Evolutionary conservation across 495 filamentous ascomycete species (phyloP), one percentile per base, ranked within the genome.

Genomic region (Aspergillus ellipticus): DNA sequence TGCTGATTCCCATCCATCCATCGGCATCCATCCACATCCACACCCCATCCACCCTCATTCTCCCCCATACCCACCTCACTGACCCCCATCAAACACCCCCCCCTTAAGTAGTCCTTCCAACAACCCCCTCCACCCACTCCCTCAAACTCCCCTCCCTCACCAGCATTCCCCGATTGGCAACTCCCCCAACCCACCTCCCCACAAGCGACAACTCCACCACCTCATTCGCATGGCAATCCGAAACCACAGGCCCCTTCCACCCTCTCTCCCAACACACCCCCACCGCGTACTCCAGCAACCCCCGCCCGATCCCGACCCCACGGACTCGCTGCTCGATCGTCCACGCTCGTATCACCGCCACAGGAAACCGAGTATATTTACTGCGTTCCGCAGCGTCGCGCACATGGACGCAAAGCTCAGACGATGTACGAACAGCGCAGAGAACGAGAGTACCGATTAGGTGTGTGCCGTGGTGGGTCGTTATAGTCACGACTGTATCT

Each of bases 261-360:
- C 86, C 84, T 53, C 77, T 79, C 62, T 76, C 74, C 57, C 80
- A 76, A 51, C 78, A 75, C 43, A 86, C 54, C 53, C 68, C 71
- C 1, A 89, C 82, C 3, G 83, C 87, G 57, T 85, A 81, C 51
- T 86, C 79, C 51, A 95, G 69, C 65, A 96, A 70, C 21, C 80
- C 85, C 15, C 62, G 72, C 4, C 90, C 91, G 7, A 95, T 69
- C 0, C 90, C 90, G 50, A 76, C 75, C 5, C 80, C 71, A 11
- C 91, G 77, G 66, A 89, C 92, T 58, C 68, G 74, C 55, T 82
- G 56, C 65, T 79, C 76, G 0, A 90, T 87, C 3, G 89, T 89
- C 88, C 89, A 92, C 0, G 87, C 89, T 20, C 86, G 75, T 45
- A 93, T 84, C 16, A 88, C 69, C 7, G 60, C 60, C 10, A 55